Conservation (phyloP, 2,329 filamentous ascomycete species). For the Knufia petricola region DNA sequence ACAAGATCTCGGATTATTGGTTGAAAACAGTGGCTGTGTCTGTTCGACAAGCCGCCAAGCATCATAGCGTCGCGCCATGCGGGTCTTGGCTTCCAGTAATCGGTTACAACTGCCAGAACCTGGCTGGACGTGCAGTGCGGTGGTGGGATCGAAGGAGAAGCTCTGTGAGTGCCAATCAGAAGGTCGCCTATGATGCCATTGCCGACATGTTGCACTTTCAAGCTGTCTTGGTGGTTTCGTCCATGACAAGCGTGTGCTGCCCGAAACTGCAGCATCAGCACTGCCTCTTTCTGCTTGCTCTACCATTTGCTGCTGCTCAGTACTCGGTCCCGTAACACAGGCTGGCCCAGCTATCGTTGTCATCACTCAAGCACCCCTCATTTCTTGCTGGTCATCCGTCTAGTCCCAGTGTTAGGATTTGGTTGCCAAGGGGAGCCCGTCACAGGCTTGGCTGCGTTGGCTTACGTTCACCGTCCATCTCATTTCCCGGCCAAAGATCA, state of each 20-base stretch:
- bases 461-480: neutral
- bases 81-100: neutral
- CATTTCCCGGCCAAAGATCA: neutral
- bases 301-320: neutral
- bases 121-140: neutral
- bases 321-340: neutral
- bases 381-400: neutral
- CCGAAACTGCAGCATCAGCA: neutral
- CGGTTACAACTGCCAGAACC: neutral
- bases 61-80: neutral
- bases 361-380: neutral
- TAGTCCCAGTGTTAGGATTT: neutral
- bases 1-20: neutral
- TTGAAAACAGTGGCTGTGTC: constrained; percentile 4
- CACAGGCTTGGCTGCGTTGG: constrained; percentile 5
- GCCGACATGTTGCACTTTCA: neutral
- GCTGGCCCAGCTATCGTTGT: neutral
- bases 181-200: neutral
- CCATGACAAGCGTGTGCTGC: too few relatives aligned
- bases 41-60: neutral
- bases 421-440: constrained; percentile 1
- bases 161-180: neutral
- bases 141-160: neutral
- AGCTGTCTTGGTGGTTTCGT: too few relatives aligned
- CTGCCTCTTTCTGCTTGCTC: neutral